Base-by-base conservation (phyloP, 2,329 filamentous ascomycete genomes). In the Ophiostoma himal-ulmi region DNA sequence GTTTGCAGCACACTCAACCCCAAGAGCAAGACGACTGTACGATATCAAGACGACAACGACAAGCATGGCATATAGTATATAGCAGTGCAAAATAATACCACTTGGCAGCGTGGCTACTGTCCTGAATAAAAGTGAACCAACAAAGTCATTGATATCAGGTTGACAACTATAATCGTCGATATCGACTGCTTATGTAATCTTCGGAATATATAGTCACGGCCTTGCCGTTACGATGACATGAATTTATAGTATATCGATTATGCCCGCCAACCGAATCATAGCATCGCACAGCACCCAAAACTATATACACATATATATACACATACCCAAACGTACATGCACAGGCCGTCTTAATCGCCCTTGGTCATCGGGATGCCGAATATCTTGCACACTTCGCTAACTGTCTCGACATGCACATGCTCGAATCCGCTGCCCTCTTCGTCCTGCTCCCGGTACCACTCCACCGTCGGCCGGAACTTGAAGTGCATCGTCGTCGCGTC, bases 361-460 rank as follows among this genome's bases (percentile, higher is more conserved):
- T n/a, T 22, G 14, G 10, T 2, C 60, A 4, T 37, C 17, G 62
- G 10, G 10, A 65, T 41, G 8, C 62, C 62, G 41, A 65, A 65
- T 11, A 3, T n/a, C 8, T 10, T 3, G 14, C 62, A 65, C 62
- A 65, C 62, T 7, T 36, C 44, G 30, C n/a, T 13, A 17, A n/a
- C 48, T 3, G 17, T 22, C 48, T 39, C 37, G 22, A 41, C 57
- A 14, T 48, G 10, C 14, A 41, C 54, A 22, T 68, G 67, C 67
- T 68, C 67, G 70, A 80, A 85, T 0, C 80, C 82, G 26, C 84
- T 80, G 1, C 83, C 83, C 74, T 84, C 83, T 0, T 75, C 75
- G 34, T 78, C 74, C 72, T 85, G 83, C 52, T 82, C 78, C 3
- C 74, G 73, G 73, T 88, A 88, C 86, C 86, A 88, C 5, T 82